Evolutionary conservation across 108 stramenopile genomes (phyloP).

Genomic region (Nannochloropsis gaditana): DNA sequence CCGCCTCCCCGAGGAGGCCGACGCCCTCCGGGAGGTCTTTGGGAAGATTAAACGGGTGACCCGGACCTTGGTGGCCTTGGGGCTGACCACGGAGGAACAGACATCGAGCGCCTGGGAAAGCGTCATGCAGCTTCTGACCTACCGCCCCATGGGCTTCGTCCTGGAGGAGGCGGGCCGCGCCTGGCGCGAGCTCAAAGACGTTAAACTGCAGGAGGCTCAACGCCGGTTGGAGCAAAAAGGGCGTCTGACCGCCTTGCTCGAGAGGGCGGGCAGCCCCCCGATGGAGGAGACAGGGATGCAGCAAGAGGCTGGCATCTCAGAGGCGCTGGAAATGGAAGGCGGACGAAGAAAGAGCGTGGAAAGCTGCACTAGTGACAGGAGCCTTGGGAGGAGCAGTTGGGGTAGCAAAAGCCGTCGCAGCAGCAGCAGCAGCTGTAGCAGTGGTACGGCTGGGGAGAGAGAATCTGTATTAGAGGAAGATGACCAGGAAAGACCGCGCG

Average conservation of each 20-base stretch:
- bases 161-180: background rate
- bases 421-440: constrained; percentile 12
- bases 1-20: background rate
- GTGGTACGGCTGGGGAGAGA: background rate
- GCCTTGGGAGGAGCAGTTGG: background rate
- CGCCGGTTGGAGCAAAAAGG: background rate
- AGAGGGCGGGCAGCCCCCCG: background rate
- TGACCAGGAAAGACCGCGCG: too few species aligned
- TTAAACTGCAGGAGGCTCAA: background rate
- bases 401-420: background rate
- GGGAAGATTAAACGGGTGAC: background rate
- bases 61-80: background rate
- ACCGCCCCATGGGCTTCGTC: background rate
- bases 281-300: background rate
- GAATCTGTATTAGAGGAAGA: background rate
- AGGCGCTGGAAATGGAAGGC: background rate
- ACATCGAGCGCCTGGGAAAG: background rate
- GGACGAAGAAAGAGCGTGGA: background rate
- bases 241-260: background rate
- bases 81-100: background rate
- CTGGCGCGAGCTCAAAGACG: background rate
- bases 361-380: background rate
- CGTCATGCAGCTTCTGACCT: background rate
- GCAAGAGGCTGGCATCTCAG: background rate
- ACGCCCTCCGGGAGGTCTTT: background rate